phyloP scores from a whole-genome alignment of 768 basidiomycete genomes.

The Mycena haematopus region DNA sequence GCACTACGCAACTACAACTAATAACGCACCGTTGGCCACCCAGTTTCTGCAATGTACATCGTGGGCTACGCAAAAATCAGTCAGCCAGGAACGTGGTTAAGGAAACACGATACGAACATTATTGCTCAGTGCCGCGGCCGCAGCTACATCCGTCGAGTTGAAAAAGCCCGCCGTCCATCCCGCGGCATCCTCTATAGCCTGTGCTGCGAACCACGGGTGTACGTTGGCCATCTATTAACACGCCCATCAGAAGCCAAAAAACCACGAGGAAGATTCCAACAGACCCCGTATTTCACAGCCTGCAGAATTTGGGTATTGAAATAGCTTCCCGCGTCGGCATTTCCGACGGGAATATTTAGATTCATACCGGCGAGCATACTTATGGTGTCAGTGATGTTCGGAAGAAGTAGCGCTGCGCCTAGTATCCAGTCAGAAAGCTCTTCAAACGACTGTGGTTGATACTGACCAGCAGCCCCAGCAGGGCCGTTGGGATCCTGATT shows the following conservation, averaged over 20 bases:
- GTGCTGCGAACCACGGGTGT: constrained; percentile 93
- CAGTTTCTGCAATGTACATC: constrained; percentile 96
- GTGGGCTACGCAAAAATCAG: constrained; percentile 45
- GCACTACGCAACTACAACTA: background rate
- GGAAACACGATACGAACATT: constrained; percentile 33
- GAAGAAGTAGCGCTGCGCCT: constrained; percentile 67
- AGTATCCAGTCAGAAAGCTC: background rate
- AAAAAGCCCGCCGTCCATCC: constrained; percentile 88
- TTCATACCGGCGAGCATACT: constrained; percentile 59
- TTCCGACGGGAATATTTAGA: constrained; percentile 75
- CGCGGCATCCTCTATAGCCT: constrained; percentile 69
- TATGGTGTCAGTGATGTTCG: constrained; percentile 73
- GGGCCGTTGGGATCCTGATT: constrained; percentile 66
- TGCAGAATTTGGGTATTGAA: constrained; percentile 75
- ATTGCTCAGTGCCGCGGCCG: constrained; percentile 64
- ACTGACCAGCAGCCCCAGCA: constrained; percentile 51
- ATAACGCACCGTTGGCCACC: constrained; percentile 66
- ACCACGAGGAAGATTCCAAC: constrained; percentile 31
- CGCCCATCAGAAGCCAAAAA: background rate
- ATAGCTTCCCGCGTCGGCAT: constrained; percentile 85
- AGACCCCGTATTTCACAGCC: constrained; percentile 72
- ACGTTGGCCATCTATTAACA: constrained; percentile 78
- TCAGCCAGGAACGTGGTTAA: background rate
- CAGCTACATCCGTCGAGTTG: constrained; percentile 61
- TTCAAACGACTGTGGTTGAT: background rate